A percentile compares a stretch with the other conserved stretches of the same genome.
Evolutionary conservation across 352 stramenopile species (phyloP).

Genomic region (Aphanomyces cochlioides): DNA sequence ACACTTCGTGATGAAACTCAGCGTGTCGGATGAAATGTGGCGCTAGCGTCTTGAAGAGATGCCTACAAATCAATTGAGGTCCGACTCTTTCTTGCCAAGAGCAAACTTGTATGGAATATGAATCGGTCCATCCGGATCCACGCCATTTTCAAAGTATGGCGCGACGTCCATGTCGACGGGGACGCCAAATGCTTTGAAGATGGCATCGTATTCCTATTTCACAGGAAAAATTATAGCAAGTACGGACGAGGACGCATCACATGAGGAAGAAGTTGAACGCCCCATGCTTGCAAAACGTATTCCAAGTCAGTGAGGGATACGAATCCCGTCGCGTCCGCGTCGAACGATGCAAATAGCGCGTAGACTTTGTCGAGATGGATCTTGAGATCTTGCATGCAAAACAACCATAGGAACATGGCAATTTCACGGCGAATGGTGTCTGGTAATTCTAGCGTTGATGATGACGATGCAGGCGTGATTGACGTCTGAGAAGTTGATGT

Average conservation of each 20-base stretch:
- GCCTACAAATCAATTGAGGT: not conserved
- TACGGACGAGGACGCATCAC: not conserved
- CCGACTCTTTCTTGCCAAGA: not conserved
- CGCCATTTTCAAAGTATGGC: not conserved
- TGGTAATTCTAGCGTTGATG: not conserved
- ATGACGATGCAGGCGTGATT: not conserved
- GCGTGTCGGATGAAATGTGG: constrained; percentile 24
- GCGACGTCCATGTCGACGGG: not conserved
- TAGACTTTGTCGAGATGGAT: constrained; percentile 23
- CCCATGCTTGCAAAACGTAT: constrained; percentile 17
- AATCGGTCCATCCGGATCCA: constrained; percentile 11
- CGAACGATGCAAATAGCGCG: constrained; percentile 14
- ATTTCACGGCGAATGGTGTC: constrained; percentile 28
- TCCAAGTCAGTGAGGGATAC: constrained; percentile 14
- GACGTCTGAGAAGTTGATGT: not conserved
- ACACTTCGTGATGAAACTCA: constrained; percentile 26
- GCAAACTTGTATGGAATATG: constrained; percentile 15
- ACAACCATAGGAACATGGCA: constrained; percentile 24
- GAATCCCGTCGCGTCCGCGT: not conserved
- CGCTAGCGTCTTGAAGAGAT: constrained; percentile 20
- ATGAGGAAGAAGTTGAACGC: constrained; percentile 23
- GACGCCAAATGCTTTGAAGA: constrained; percentile 23
- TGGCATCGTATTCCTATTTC: constrained; percentile 19
- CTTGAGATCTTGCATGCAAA: constrained; percentile 18
- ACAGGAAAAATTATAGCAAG: too few species aligned